These are phyloP conservation scores for Seiridium unicorne DNA, from an alignment of 2,329 filamentous ascomycete genomes.

Conservation along the genomic window DNA sequence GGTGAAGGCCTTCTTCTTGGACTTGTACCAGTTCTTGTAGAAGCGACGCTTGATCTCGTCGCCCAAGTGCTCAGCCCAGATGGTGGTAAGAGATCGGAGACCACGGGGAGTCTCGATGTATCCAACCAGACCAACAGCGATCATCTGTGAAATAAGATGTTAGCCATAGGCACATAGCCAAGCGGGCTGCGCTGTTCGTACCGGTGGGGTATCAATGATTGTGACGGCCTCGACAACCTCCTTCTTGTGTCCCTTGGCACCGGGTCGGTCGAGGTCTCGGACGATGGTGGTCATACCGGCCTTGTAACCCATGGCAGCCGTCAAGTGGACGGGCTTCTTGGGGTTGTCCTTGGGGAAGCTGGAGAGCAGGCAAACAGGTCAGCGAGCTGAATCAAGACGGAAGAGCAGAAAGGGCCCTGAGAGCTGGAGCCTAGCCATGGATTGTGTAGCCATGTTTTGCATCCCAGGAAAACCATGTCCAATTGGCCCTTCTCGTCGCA, in stretches of 20 bases:
- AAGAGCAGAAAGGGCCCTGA: too few relatives aligned
- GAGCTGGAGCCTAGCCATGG: too few relatives aligned
- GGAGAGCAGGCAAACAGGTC: conserved; percentile 18
- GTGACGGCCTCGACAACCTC: conserved; percentile 87
- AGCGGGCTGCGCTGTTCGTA: conserved; percentile 85
- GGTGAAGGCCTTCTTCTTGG: conserved; percentile 99
- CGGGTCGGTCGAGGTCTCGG: conserved; percentile 97
- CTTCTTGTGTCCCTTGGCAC: conserved; percentile 99
- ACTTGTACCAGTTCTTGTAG: conserved; percentile 99
- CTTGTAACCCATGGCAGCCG: conserved; percentile 99
- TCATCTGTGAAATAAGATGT: conserved; percentile 77
- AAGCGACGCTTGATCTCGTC: conserved; percentile 99
- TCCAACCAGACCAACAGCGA: conserved; percentile 98
- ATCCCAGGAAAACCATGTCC: background rate
- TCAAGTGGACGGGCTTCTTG: conserved; percentile 99
- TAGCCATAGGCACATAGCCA: conserved; percentile 72
- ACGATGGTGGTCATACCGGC: conserved; percentile 99
- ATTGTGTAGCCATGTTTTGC: too few relatives aligned
- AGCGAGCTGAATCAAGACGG: background rate
- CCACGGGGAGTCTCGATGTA: conserved; percentile 99
- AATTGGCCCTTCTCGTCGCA: background rate
- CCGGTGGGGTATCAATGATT: conserved; percentile 90
- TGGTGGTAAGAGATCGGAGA: conserved; percentile 97
- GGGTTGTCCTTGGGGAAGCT: conserved; percentile 99
- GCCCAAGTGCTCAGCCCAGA: conserved; percentile 99